Evolutionary conservation across 208 protist genomes (phyloP).

Genomic region (Endotrypanum monterogeii): DNA sequence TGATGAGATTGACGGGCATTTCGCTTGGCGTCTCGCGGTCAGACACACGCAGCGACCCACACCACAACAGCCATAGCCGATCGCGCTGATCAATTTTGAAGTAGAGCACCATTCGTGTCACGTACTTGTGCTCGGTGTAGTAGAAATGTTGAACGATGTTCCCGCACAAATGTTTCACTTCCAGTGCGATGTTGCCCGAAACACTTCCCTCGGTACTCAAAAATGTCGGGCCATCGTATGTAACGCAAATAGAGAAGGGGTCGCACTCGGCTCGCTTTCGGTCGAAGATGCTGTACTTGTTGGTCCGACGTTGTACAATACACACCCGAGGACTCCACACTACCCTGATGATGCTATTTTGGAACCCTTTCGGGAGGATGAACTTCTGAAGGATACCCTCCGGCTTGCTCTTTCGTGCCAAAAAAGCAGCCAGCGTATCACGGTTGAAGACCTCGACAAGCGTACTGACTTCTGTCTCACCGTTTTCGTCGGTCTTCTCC

Average conservation of each 20-base stretch:
- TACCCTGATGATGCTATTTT: constrained; percentile 83
- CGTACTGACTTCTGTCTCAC: constrained; percentile 54
- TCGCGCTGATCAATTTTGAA: constrained; percentile 81
- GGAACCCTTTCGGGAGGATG: constrained; percentile 80
- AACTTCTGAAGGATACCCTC: constrained; percentile 90
- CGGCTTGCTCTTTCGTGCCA: constrained; percentile 76
- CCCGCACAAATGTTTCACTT: constrained; percentile 81
- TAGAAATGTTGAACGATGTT: constrained; percentile 89
- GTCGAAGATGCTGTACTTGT: constrained; percentile 74
- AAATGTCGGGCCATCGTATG: constrained; percentile 85
- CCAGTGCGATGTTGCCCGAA: constrained; percentile 68
- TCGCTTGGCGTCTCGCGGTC: constrained; percentile 67
- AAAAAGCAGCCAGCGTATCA: constrained; percentile 72
- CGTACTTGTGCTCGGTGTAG: constrained; percentile 91
- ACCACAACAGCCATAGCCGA: constrained; percentile 85
- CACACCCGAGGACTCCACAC: constrained; percentile 88
- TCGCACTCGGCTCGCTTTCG: constrained; percentile 67
- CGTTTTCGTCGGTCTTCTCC: constrained; percentile 50
- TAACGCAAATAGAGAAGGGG: constrained; percentile 75
- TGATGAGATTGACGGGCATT: constrained; percentile 82
- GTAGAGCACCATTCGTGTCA: constrained; percentile 91
- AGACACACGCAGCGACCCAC: constrained; percentile 75
- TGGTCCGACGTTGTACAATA: constrained; percentile 86
- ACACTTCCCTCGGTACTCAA: constrained; percentile 79
- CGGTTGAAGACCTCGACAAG: constrained; percentile 88